A percentile compares a stretch with the other conserved stretches of the same genome.
Evolutionary conservation across 108 stramenopile genomes (phyloP).

Genomic region (Mayamaea pseudoterrestris): DNA sequence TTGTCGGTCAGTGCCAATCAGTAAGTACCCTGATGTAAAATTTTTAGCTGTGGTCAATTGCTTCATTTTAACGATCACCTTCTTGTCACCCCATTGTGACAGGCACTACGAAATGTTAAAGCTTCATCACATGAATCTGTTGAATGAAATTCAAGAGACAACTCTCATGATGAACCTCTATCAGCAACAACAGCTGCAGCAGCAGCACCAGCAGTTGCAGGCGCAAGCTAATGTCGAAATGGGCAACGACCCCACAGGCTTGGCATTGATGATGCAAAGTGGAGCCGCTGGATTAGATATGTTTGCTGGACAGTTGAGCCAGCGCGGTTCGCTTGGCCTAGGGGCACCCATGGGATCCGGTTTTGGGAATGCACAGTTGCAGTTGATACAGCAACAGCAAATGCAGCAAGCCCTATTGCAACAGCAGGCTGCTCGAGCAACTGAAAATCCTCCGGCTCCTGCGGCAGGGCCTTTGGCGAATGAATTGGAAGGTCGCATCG

Average conservation of each 20-base stretch:
- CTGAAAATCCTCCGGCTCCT: neutral
- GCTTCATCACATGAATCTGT: constrained; percentile 85
- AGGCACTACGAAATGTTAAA: constrained; percentile 79
- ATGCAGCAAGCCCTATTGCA: constrained; percentile 7
- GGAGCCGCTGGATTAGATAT: constrained; percentile 2
- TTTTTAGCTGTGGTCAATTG: neutral
- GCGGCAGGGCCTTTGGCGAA: neutral
- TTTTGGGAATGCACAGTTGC: neutral
- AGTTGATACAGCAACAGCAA: constrained; percentile 3
- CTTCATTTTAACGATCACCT: too few species aligned
- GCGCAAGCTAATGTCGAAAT: constrained; percentile 11
- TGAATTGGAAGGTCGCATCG: constrained; percentile 1
- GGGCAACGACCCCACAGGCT: neutral
- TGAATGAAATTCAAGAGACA: constrained; percentile 88
- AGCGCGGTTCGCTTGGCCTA: neutral
- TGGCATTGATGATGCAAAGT: constrained; percentile 10
- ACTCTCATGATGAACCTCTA: constrained; percentile 88
- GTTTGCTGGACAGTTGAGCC: neutral
- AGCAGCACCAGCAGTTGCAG: constrained; percentile 54
- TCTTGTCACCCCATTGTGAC: constrained; percentile 2
- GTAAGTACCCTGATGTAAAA: constrained; percentile 8
- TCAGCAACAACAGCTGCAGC: constrained; percentile 52
- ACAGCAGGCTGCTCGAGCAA: too few species aligned
- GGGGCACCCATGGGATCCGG: neutral
- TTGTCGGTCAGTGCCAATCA: constrained; percentile 51